Conservation (phyloP, 768 basidiomycete genomes). For the Serendipita vermifera region DNA sequence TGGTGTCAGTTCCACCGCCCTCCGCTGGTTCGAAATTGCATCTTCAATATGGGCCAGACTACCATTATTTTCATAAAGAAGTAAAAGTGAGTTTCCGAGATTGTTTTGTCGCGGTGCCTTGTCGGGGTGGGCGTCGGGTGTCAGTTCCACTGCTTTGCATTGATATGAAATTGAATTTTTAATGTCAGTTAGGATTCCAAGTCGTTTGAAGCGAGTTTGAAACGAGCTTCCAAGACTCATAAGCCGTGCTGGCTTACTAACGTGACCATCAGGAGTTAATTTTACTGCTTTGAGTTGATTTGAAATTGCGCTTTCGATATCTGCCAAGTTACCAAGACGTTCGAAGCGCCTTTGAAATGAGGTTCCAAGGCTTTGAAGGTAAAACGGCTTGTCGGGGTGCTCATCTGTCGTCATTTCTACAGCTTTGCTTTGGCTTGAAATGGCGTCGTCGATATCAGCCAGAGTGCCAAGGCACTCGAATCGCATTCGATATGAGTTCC, state of each 20-base stretch:
- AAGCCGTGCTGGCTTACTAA: constrained; percentile 4
- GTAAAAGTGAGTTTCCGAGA: constrained; percentile 9
- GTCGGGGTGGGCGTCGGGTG: constrained; percentile 9
- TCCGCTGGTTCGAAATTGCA: constrained; percentile 8
- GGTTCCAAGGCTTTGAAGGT: constrained; percentile 10
- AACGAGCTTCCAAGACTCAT: constrained; percentile 12
- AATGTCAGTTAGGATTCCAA: constrained; percentile 12
- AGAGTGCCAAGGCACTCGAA: constrained; percentile 11
- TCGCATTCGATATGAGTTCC: constrained; percentile 2
- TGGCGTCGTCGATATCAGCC: constrained; percentile 13
- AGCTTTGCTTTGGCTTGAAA: constrained; percentile 6
- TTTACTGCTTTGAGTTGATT: neutral
- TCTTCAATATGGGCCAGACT: constrained; percentile 11
- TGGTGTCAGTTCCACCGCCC: constrained; percentile 11
- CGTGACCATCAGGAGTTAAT: constrained; percentile 13
- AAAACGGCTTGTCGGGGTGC: constrained; percentile 14
- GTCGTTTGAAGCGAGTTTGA: constrained; percentile 10
- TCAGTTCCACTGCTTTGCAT: constrained; percentile 11
- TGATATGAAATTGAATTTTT: constrained; percentile 7
- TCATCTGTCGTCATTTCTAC: constrained; percentile 9
- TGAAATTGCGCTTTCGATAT: neutral
- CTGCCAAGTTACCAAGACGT: constrained; percentile 8
- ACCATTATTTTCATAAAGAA: constrained; percentile 12
- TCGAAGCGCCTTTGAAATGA: constrained; percentile 11
- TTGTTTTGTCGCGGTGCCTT: constrained; percentile 9